Conservation (phyloP, 1,284 basidiomycete genomes). For the Ustilago nuda region DNA sequence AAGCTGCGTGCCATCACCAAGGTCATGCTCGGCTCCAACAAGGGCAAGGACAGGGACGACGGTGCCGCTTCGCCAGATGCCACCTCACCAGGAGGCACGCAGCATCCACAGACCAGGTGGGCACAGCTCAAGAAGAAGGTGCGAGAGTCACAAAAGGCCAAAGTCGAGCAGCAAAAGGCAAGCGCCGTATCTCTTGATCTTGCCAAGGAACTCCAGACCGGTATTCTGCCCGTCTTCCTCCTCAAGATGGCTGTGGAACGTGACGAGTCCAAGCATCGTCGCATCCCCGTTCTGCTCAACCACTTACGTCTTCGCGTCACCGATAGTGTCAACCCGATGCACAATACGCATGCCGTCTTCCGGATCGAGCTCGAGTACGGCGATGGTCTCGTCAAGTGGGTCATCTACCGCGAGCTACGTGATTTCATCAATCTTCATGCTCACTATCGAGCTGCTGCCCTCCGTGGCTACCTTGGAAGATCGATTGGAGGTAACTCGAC, state of each 20-base stretch:
- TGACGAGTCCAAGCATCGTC: conserved; percentile 85
- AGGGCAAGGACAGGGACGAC: conserved; percentile 24
- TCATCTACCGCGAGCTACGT: conserved; percentile 91
- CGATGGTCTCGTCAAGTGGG: conserved; percentile 89
- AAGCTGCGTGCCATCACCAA: conserved; percentile 54
- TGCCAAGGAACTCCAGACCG: conserved; percentile 52
- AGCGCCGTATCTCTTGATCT: conserved; percentile 42
- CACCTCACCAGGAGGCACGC: conserved; percentile 4
- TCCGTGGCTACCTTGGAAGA: conserved; percentile 60
- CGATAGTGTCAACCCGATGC: conserved; percentile 84
- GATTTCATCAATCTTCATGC: conserved; percentile 92
- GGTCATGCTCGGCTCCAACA: conserved; percentile 48
- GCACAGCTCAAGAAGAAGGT: conserved; percentile 55
- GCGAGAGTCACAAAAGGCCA: conserved; percentile 49
- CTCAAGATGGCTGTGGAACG: conserved; percentile 89
- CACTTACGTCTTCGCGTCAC: conserved; percentile 84
- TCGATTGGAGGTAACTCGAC: conserved; percentile 45
- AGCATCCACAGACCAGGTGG: conserved; percentile 43
- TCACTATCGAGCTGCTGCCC: conserved; percentile 83
- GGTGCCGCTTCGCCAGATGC: conserved; percentile 21
- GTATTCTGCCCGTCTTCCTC: conserved; percentile 53
- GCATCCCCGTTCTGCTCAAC: conserved; percentile 88
- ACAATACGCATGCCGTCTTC: conserved; percentile 83
- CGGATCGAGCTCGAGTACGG: conserved; percentile 97
- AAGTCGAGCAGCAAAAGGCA: conserved; percentile 46